Evolutionary conservation across 768 basidiomycete species (phyloP), one percentile per base, ranked within the genome.

Genomic region (Suillus subalutaceus): DNA sequence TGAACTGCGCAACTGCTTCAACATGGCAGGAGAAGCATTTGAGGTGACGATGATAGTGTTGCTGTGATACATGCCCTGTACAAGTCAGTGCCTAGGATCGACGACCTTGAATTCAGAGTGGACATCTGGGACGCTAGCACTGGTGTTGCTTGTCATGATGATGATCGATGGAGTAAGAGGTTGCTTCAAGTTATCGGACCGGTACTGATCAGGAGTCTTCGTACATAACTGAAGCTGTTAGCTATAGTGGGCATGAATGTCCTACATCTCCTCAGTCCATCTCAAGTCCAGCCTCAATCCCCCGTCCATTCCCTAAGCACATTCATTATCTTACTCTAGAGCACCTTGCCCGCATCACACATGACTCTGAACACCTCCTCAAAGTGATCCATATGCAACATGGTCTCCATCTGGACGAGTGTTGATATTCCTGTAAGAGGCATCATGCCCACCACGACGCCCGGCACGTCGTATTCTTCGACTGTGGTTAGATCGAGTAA

Each of bases 401-500:
- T 83, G 18, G 95, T 96, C 78, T 99, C 97, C 88, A 98, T 92
- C 61, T 90, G 91, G 68, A 95, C 91, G 44, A 99, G 83, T 16
- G 93, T 94, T 53, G 97, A 91, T n/a, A n/a, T n/a, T 6, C 87
- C 86, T n/a, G 90, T 88, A 70, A 88, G 88, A 8, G 97, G 96
- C 84, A 98, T 89, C 38, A 93, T 84, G 0, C 95, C 97, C 48
- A 98, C 88, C 2, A 94, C 95, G 26, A 97, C 79, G 72, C 92
- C 86, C 1, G 97, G 97, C 7, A 96, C 81, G 69, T 96, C 95
- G 71, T 88, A 89, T 79, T 99, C 97, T 80, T 99, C 97, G 12
- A 95, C 82, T 18, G 85, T 83, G 0, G 91, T 94, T 43, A 99
- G 85, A 75, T 99, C 97, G 46, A 99, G 85, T 64, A 99, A 80